These are phyloP conservation scores for Pseudozyma pruni DNA, from an alignment of 1,284 basidiomycete species.

Conservation along the genomic window DNA sequence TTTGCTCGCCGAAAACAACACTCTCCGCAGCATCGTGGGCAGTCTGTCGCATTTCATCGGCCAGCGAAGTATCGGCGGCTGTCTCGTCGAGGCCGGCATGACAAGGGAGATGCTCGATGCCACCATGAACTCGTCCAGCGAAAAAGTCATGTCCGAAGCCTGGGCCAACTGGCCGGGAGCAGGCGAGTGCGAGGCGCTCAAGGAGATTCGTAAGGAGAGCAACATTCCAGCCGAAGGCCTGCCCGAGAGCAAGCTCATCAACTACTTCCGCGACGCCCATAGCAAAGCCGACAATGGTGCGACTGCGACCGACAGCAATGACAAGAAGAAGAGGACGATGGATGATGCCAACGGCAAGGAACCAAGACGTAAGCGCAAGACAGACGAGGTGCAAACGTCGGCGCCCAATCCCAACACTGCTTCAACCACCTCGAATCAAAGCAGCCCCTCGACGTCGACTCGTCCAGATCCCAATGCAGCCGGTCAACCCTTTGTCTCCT, in stretches of 20 bases:
- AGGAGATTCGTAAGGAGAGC: slow-evolving; percentile 53
- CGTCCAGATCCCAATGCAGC: background rate
- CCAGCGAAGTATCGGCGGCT: slow-evolving; percentile 48
- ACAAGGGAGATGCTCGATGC: slow-evolving; percentile 44
- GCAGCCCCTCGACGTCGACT: slow-evolving; percentile 13
- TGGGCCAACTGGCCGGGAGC: slow-evolving; percentile 62
- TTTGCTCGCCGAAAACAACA: slow-evolving; percentile 60
- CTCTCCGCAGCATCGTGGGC: slow-evolving; percentile 49
- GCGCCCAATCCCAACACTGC: slow-evolving; percentile 4
- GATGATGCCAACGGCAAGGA: slow-evolving; percentile 20
- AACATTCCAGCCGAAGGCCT: slow-evolving; percentile 60
- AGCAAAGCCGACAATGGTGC: background rate
- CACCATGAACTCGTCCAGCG: slow-evolving; percentile 45
- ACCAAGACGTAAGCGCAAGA: slow-evolving; percentile 33
- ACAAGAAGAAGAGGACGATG: slow-evolving; percentile 29
- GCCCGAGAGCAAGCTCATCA: slow-evolving; percentile 50
- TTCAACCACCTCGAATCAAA: slow-evolving; percentile 9
- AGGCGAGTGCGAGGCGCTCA: slow-evolving; percentile 54
- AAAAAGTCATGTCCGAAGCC: slow-evolving; percentile 58
- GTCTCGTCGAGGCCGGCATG: slow-evolving; percentile 47
- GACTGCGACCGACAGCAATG: slow-evolving; percentile 3
- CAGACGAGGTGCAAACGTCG: slow-evolving; percentile 3
- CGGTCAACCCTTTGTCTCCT: background rate
- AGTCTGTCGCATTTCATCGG: slow-evolving; percentile 58
- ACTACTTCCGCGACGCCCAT: slow-evolving; percentile 23